Conservation (phyloP, 2,329 filamentous ascomycete species). For the Alternaria triticimaculans region DNA sequence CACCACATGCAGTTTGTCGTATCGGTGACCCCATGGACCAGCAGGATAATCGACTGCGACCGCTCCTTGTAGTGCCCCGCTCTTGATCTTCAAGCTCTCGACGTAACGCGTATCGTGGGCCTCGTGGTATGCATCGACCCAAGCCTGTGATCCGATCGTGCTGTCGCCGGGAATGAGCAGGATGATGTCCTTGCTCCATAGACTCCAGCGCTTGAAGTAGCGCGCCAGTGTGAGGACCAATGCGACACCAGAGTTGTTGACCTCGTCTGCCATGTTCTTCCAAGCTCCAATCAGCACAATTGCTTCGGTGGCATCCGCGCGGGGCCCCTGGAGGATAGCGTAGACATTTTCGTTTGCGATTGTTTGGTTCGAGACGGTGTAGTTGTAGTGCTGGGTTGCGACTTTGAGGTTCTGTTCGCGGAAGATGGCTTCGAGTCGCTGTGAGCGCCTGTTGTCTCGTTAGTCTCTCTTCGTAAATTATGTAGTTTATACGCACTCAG, state of each 20-base stretch:
- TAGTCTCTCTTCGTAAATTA: constrained; percentile 10
- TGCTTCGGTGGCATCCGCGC: constrained; percentile 95
- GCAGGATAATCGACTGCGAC: constrained; percentile 89
- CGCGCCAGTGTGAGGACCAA: constrained; percentile 85
- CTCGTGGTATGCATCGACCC: constrained; percentile 98
- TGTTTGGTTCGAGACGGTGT: constrained; percentile 75
- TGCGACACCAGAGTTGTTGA: constrained; percentile 88
- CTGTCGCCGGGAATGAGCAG: constrained; percentile 89
- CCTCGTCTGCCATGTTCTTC: constrained; percentile 77
- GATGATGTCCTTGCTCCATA: constrained; percentile 99
- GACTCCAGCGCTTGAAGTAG: constrained; percentile 96
- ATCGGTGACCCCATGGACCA: constrained; percentile 73
- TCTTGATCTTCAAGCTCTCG: constrained; percentile 83
- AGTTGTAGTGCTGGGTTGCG: constrained; percentile 86
- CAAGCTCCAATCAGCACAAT: constrained; percentile 91
- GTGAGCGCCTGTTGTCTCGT: constrained; percentile 60
- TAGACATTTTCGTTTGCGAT: constrained; percentile 90
- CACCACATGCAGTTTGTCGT: constrained; percentile 86
- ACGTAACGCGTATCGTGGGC: constrained; percentile 76
- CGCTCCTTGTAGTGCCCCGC: constrained; percentile 89
- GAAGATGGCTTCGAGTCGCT: constrained; percentile 77
- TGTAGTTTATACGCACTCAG: constrained; percentile 40
- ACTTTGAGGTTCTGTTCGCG: constrained; percentile 83
- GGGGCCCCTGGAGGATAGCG: constrained; percentile 88
- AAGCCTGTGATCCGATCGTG: constrained; percentile 88